Evolutionary conservation across 306 rosid species (phyloP).

Genomic region (Clitoria ternatea): DNA sequence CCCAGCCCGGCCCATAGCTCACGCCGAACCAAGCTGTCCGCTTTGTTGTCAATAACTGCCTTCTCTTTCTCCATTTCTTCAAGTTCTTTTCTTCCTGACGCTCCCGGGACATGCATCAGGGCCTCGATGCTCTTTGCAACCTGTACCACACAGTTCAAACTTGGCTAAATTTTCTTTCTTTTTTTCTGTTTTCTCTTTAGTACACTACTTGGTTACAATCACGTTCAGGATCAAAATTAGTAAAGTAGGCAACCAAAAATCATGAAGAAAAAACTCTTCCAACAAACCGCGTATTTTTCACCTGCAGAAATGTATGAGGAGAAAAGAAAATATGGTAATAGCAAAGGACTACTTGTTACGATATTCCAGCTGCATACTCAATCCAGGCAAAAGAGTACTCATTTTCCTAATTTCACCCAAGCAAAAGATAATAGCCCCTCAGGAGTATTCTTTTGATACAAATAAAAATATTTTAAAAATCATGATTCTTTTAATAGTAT

Average conservation of each 20-base stretch:
- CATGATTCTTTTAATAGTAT: not conserved
- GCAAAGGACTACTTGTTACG: too few relatives aligned
- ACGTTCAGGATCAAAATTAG: not conserved
- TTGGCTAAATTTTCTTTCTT: not conserved
- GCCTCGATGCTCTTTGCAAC: slow-evolving; percentile 44
- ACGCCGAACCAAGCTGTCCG: slow-evolving; percentile 49
- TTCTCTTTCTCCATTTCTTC: slow-evolving; percentile 60
- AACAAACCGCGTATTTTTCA: not conserved
- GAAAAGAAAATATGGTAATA: too few relatives aligned
- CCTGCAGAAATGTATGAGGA: not conserved
- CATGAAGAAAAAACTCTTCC: not conserved
- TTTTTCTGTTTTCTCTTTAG: too few relatives aligned
- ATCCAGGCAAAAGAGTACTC: not conserved
- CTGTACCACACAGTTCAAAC: slow-evolving; percentile 49
- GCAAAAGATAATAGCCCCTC: too few relatives aligned
- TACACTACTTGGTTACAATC: not conserved
- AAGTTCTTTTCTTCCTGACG: slow-evolving; percentile 39
- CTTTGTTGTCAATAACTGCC: slow-evolving; percentile 44
- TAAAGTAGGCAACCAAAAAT: not conserved
- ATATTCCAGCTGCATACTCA: not conserved
- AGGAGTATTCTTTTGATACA: too few relatives aligned
- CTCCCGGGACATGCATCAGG: slow-evolving; percentile 33
- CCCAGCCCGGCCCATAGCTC: slow-evolving; percentile 68
- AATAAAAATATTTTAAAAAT: not conserved
- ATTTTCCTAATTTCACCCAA: too few relatives aligned